Evolutionary conservation across 2,329 filamentous ascomycete species (phyloP).

Genomic region (Lasiodiplodia citricola): DNA sequence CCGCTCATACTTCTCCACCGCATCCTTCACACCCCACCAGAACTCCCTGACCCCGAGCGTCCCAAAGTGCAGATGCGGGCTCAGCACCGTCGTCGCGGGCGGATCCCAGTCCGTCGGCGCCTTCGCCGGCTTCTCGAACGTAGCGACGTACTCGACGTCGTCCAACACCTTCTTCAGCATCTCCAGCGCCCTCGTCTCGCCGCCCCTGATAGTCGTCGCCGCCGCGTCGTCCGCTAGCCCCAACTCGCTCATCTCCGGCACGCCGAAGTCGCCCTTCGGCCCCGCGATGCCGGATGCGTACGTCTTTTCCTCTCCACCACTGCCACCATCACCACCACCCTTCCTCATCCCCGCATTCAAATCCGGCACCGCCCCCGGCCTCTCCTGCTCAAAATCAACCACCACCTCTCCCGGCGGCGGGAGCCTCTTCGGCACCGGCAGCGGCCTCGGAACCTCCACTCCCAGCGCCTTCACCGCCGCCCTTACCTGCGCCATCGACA

Average conservation of each 20-base stretch:
- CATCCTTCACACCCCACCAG: constrained; percentile 72
- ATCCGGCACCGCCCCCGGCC: constrained; percentile 60
- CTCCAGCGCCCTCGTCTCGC: constrained; percentile 69
- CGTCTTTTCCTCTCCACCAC: constrained; percentile 61
- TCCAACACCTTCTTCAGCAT: constrained; percentile 64
- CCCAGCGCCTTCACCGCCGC: constrained; percentile 60
- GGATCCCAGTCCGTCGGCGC: constrained; percentile 76
- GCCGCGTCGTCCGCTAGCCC: constrained; percentile 53
- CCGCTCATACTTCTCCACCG: constrained; percentile 63
- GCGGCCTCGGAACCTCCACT: constrained; percentile 64
- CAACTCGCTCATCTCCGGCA: constrained; percentile 74
- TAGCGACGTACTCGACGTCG: constrained; percentile 70
- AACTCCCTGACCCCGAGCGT: constrained; percentile 72
- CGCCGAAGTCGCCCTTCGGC: constrained; percentile 69
- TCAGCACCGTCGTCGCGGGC: constrained; percentile 74
- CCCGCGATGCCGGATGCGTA: constrained; percentile 60
- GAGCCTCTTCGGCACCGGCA: constrained; percentile 63
- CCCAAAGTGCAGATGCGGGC: constrained; percentile 76
- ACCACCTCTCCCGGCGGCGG: constrained; percentile 70
- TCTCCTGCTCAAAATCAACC: constrained; percentile 63
- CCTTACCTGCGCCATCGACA: constrained; percentile 73
- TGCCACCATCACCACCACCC: not conserved
- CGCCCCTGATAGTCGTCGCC: constrained; percentile 71
- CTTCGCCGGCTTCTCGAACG: constrained; percentile 77
- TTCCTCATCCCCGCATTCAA: constrained; percentile 64